Conservation (phyloP, 129 eudicot genomes). For the Erigeron canadensis region DNA sequence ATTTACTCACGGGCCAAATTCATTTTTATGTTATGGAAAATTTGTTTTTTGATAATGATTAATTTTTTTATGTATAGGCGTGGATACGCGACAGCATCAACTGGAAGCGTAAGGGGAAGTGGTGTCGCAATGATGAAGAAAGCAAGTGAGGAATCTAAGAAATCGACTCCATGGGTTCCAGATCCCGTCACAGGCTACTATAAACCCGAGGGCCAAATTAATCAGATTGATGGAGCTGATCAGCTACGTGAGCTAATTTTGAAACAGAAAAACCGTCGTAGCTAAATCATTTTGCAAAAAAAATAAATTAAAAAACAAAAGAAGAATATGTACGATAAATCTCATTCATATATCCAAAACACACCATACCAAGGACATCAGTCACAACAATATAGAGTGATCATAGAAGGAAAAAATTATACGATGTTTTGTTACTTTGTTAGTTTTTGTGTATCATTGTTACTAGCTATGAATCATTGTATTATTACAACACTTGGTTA, state of each 20-base stretch:
- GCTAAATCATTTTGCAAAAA: not conserved
- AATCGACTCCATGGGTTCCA: conserved; percentile 67
- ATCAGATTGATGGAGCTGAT: conserved; percentile 56
- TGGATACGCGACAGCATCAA: conserved; percentile 45
- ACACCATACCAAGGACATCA: not conserved
- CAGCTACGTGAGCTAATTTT: conserved; percentile 44
- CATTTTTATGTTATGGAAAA: not conserved
- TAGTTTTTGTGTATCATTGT: too few species aligned
- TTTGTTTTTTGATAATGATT: not conserved
- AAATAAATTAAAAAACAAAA: not conserved
- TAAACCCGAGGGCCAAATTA: conserved; percentile 53
- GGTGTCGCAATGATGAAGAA: conserved; percentile 42
- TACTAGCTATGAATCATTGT: too few species aligned
- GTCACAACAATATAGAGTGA: too few species aligned
- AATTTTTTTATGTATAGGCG: conserved; percentile 29
- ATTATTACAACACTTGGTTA: too few species aligned
- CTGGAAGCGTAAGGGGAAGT: conserved; percentile 35
- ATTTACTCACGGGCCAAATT: not conserved
- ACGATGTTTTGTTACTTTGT: too few species aligned
- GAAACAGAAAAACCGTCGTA: conserved; percentile 38
- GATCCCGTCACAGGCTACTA: conserved; percentile 79
- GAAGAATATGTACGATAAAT: conserved; percentile 11
- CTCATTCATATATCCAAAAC: not conserved
- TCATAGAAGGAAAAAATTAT: too few species aligned
- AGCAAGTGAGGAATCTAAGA: conserved; percentile 38